Percentiles rank a stretch among this genome's conserved stretches.
These are phyloP conservation scores for Forsythia suspensa DNA, from an alignment of 257 asterid species.

Conservation along the genomic window DNA sequence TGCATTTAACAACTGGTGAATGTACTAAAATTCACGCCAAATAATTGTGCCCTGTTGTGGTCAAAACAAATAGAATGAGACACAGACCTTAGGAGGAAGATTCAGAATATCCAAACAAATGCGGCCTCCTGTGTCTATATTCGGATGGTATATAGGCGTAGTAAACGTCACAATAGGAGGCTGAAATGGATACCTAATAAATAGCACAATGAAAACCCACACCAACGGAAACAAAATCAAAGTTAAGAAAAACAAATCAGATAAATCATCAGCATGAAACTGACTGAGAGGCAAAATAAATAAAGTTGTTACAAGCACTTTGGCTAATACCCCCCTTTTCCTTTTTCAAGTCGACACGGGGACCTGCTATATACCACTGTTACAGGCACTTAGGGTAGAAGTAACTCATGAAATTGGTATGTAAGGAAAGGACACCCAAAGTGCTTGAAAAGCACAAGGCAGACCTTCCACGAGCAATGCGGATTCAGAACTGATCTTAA, in stretches of 20 bases:
- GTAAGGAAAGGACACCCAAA: no score
- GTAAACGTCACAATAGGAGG: constrained; percentile 80
- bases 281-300: no score
- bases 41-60: not conserved
- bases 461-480: no score
- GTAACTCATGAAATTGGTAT: no score
- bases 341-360: no score
- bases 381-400: no score
- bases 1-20: not conserved
- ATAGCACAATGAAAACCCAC: constrained; percentile 9
- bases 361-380: no score
- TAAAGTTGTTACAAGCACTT: not conserved
- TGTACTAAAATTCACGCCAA: not conserved
- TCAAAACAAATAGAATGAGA: not conserved
- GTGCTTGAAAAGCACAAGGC: no score
- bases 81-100: constrained; percentile 83
- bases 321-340: no score
- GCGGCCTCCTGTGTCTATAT: constrained; percentile 87
- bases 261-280: not conserved
- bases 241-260: not conserved
- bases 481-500: not conserved
- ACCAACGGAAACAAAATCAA: not conserved
- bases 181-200: constrained; percentile 79
- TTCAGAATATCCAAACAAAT: constrained; percentile 92
- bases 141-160: constrained; percentile 84